These are phyloP conservation scores for Spatholobus suberectus DNA, from an alignment of 306 rosid genomes.

Conservation along the genomic window DNA sequence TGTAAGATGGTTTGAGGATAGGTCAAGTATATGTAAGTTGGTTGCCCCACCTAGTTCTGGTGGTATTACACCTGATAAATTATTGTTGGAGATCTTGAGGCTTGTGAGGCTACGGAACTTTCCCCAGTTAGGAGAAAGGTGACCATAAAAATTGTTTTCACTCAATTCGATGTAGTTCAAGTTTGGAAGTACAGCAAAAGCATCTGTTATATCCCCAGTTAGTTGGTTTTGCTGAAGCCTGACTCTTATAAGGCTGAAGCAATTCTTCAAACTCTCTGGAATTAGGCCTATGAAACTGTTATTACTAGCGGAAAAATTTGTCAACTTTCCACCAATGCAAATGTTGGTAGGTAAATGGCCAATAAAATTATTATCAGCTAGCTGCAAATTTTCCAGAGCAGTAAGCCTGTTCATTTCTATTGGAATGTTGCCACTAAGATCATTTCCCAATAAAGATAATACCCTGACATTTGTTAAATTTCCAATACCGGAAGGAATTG, in stretches of 20 bases:
- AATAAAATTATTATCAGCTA: not conserved
- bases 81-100: slow-evolving; percentile 4
- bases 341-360: not conserved
- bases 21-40: slow-evolving; percentile 15
- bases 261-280: not conserved
- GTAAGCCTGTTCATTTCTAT: not conserved
- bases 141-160: slow-evolving; percentile 40
- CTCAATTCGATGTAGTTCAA: slow-evolving; percentile 35
- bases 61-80: slow-evolving; percentile 36
- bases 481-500: not conserved
- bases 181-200: slow-evolving; percentile 35
- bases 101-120: not conserved
- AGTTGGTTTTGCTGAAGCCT: slow-evolving; percentile 43
- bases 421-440: not conserved
- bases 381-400: not conserved
- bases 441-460: not conserved
- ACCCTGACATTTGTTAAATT: not conserved
- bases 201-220: slow-evolving; percentile 35
- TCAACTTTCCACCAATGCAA: not conserved
- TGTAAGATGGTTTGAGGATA: slow-evolving; percentile 34
- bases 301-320: not conserved
- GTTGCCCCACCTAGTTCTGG: slow-evolving; percentile 12
- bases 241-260: not conserved
- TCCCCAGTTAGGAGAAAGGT: slow-evolving; percentile 37
- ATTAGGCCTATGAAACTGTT: not conserved